A percentile compares a stretch with the other conserved stretches of the same genome.
These are phyloP conservation scores for Helicocarpus griseus DNA, from an alignment of 2,329 filamentous ascomycete species.

Conservation along the genomic window DNA sequence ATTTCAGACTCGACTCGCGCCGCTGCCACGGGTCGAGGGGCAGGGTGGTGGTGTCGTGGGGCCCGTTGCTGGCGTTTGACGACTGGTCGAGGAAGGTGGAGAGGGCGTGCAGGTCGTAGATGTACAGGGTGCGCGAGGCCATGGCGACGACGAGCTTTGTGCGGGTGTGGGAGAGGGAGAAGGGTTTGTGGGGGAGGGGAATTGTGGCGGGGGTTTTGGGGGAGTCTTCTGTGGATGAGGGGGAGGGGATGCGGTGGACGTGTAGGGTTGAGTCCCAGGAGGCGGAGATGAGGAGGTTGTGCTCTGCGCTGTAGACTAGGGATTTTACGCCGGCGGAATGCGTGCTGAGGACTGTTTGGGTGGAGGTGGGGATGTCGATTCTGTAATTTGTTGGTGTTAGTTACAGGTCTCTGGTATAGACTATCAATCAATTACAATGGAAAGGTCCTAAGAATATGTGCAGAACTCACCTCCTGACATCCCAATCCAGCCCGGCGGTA, in stretches of 20 bases:
- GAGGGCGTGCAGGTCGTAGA: constrained; percentile 76
- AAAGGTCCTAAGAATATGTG: no score
- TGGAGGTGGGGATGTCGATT: constrained; percentile 62
- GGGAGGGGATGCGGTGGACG: constrained; percentile 57
- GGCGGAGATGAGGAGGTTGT: constrained; percentile 73
- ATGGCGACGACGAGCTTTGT: constrained; percentile 92
- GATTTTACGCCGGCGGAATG: constrained; percentile 73
- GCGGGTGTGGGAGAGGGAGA: constrained; percentile 66
- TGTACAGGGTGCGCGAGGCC: constrained; percentile 85
- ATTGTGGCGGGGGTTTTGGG: constrained; percentile 49
- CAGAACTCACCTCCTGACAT: constrained; percentile 58
- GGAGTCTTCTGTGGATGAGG: constrained; percentile 15
- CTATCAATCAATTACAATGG: no score
- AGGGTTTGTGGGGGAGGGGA: constrained; percentile 73
- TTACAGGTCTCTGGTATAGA: not conserved
- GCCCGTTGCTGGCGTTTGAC: constrained; percentile 25
- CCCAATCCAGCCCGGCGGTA: constrained; percentile 76
- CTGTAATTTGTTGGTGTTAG: constrained; percentile 24
- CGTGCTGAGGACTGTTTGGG: constrained; percentile 64
- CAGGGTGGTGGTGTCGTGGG: constrained; percentile 26
- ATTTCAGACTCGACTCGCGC: constrained; percentile 88
- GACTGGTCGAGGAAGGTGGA: constrained; percentile 43
- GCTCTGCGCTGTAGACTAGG: constrained; percentile 68
- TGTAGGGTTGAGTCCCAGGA: constrained; percentile 92
- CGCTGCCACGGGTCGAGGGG: constrained; percentile 77